phyloP scores from a whole-genome alignment of 495 filamentous ascomycete genomes.

The Venustampulla echinocandica region DNA sequence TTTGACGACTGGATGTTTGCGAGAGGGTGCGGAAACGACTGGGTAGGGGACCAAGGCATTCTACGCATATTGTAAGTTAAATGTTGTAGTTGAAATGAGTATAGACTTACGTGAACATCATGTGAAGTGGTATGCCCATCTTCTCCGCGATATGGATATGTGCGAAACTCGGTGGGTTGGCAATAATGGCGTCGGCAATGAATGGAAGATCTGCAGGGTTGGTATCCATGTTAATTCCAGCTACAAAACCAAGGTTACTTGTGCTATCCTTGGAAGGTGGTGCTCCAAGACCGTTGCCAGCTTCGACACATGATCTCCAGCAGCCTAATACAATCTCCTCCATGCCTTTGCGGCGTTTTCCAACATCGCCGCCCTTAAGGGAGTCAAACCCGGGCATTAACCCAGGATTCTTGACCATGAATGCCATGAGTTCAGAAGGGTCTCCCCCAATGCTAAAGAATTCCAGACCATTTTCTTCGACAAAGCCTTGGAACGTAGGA shows the following conservation, averaged over 20 bases:
- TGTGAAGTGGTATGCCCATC: constrained; percentile 65
- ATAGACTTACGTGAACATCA: constrained; percentile 66
- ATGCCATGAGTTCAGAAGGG: constrained; percentile 72
- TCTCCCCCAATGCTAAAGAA: constrained; percentile 77
- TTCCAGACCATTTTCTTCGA: constrained; percentile 62
- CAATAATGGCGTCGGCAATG: constrained; percentile 74
- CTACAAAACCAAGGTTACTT: constrained; percentile 24
- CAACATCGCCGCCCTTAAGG: constrained; percentile 59
- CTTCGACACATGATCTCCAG: constrained; percentile 66
- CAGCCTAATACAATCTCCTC: constrained; percentile 66
- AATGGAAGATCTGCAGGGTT: constrained; percentile 46
- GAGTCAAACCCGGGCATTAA: constrained; percentile 63
- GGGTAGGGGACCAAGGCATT: constrained; percentile 53
- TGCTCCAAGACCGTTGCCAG: constrained; percentile 40
- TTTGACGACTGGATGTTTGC: constrained; percentile 46
- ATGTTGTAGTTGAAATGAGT: neutral
- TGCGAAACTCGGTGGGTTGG: constrained; percentile 75
- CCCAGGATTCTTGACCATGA: constrained; percentile 80
- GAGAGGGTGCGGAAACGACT: constrained; percentile 46
- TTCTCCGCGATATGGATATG: constrained; percentile 77
- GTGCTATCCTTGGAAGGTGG: constrained; percentile 20
- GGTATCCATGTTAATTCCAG: constrained; percentile 26
- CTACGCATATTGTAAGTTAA: constrained; percentile 22
- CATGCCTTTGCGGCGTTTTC: constrained; percentile 56
- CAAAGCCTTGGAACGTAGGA: constrained; percentile 57